Conservation (phyloP, 257 asterid genomes). For the Solanum medicagineum region DNA sequence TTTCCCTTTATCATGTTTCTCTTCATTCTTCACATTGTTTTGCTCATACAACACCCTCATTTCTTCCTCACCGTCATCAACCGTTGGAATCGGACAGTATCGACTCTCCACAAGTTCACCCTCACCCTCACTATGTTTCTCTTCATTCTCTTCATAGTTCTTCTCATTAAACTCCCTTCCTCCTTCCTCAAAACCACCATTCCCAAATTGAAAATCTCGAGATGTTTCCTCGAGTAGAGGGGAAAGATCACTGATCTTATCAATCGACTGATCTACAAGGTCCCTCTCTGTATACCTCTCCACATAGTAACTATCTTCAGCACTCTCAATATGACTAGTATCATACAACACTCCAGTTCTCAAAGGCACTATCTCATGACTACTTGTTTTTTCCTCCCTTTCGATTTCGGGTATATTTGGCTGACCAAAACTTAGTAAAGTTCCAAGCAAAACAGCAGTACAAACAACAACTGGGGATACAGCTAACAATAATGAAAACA, state of each 20-base stretch:
- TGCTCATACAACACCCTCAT: not conserved
- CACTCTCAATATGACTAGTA: constrained; percentile 22
- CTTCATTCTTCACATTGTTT: constrained; percentile 19
- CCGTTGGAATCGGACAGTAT: constrained; percentile 11
- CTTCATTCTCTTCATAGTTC: constrained; percentile 17
- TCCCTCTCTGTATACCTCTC: constrained; percentile 33
- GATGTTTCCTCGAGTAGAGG: constrained; percentile 30
- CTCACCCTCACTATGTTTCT: constrained; percentile 8
- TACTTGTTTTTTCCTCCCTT: constrained; percentile 32
- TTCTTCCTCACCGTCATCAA: constrained; percentile 9
- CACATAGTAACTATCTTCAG: constrained; percentile 29
- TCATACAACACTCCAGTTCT: constrained; percentile 27
- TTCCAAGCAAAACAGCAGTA: constrained; percentile 86
- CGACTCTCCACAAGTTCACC: constrained; percentile 13
- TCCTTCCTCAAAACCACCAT: constrained; percentile 16
- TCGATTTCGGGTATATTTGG: constrained; percentile 70
- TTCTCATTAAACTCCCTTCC: constrained; percentile 11
- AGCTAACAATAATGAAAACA: constrained; percentile 65
- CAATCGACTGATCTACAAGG: constrained; percentile 7
- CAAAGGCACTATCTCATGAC: constrained; percentile 22
- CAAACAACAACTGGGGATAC: constrained; percentile 75
- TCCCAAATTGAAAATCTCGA: constrained; percentile 15
- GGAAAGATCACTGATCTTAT: constrained; percentile 10
- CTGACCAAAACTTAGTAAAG: constrained; percentile 75
- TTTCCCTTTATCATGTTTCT: constrained; percentile 1